Evolutionary conservation across 2,329 filamentous ascomycete species (phyloP).

Genomic region (Aspergillus unguis): DNA sequence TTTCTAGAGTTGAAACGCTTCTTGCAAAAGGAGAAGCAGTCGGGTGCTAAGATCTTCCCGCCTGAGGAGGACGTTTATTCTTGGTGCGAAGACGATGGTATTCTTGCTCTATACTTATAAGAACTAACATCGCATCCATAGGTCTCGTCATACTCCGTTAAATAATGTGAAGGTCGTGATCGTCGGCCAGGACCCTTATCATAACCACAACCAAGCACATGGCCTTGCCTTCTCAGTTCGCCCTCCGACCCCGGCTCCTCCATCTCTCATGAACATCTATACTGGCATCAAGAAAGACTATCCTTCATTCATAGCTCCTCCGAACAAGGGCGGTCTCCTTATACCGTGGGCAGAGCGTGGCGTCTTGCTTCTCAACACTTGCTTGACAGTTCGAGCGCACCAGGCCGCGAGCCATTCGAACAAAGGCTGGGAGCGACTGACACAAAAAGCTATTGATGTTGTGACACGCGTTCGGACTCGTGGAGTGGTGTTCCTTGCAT

Average conservation of each 20-base stretch:
- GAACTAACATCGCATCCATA: constrained; percentile 37
- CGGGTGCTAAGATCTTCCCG: constrained; percentile 78
- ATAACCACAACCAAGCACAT: constrained; percentile 92
- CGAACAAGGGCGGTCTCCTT: constrained; percentile 75
- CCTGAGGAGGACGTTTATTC: constrained; percentile 88
- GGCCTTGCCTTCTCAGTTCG: constrained; percentile 94
- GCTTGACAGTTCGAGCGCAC: constrained; percentile 85
- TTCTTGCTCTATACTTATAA: background rate
- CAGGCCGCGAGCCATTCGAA: constrained; percentile 81
- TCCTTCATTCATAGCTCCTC: constrained; percentile 69
- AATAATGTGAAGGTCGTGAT: constrained; percentile 87
- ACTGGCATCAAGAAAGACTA: constrained; percentile 84
- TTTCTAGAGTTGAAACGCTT: constrained; percentile 89
- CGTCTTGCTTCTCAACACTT: constrained; percentile 91
- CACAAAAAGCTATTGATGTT: constrained; percentile 83
- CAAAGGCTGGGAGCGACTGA: constrained; percentile 90
- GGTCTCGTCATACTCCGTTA: constrained; percentile 91
- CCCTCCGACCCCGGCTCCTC: constrained; percentile 80
- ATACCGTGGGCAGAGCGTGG: constrained; percentile 93
- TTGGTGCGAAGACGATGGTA: constrained; percentile 59
- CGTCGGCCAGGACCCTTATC: constrained; percentile 94
- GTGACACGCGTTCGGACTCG: constrained; percentile 71
- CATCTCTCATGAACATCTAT: constrained; percentile 92
- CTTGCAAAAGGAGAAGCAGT: constrained; percentile 70
- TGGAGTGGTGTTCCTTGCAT: constrained; percentile 93